These are phyloP conservation scores for Metschnikowia shivogae DNA, from an alignment of 805 yeast species.

Conservation along the genomic window DNA sequence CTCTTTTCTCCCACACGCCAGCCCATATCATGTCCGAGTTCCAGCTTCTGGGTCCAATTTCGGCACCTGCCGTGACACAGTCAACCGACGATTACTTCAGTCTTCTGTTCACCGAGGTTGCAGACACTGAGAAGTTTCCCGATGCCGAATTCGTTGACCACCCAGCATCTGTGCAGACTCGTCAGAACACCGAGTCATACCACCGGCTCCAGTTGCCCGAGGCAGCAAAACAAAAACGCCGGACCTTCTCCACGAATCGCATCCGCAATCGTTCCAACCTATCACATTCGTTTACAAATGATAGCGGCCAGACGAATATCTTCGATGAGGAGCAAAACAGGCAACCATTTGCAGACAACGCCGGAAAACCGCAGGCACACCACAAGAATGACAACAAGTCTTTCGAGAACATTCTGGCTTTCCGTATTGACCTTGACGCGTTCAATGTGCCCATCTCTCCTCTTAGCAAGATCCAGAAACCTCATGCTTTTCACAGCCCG, in stretches of 20 bases:
- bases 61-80: constrained; percentile 15
- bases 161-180: constrained; percentile 2
- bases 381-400: constrained; percentile 5
- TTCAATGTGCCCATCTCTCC: constrained; percentile 13
- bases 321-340: constrained; percentile 5
- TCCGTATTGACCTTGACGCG: constrained; percentile 25
- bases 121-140: background rate
- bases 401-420: constrained; percentile 21
- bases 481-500: constrained; percentile 16
- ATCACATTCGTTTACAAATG: constrained; percentile 7
- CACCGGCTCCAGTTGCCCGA: constrained; percentile 2
- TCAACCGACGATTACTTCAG: constrained; percentile 14
- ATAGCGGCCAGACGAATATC: background rate
- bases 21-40: background rate
- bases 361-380: background rate
- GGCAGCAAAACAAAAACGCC: constrained; percentile 3
- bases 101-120: constrained; percentile 4
- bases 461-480: constrained; percentile 7
- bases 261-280: constrained; percentile 13
- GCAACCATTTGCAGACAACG: background rate
- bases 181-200: constrained; percentile 1
- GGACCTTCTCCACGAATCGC: constrained; percentile 5
- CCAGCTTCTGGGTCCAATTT: constrained; percentile 11
- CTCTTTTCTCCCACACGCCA: constrained; percentile 3
- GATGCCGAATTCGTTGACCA: background rate